Evolutionary conservation across 305 asterid genomes (phyloP).

Genomic region (Fraxinus latifolia): DNA sequence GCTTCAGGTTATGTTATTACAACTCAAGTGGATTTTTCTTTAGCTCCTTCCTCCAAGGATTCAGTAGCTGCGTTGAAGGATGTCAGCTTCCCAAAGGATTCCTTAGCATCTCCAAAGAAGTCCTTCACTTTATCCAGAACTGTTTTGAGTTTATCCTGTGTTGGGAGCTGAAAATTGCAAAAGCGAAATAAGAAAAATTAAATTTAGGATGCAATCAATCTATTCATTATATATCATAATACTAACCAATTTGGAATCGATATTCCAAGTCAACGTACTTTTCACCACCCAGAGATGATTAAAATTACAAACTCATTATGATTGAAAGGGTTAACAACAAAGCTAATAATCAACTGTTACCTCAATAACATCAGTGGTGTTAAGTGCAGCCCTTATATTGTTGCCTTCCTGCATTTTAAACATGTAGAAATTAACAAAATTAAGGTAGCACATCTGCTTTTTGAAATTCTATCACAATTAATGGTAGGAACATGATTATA

Average conservation of each 20-base stretch:
- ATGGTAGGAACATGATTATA: neutral
- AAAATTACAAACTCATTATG: neutral
- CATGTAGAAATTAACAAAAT: constrained; percentile 2
- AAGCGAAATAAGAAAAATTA: neutral
- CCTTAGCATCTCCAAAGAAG: constrained; percentile 93
- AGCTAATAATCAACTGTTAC: constrained; percentile 28
- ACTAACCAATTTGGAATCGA: neutral
- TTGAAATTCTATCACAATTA: neutral
- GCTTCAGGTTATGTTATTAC: neutral
- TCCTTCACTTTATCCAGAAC: constrained; percentile 87
- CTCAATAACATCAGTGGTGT: constrained; percentile 76
- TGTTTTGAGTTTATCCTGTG: constrained; percentile 72
- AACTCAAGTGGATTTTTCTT: constrained; percentile 56
- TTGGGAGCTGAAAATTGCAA: constrained; percentile 62
- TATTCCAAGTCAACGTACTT: neutral
- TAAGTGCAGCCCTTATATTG: constrained; percentile 77
- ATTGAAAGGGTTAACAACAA: constrained; percentile 3
- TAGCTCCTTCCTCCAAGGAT: constrained; percentile 46
- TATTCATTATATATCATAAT: neutral
- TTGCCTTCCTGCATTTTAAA: constrained; percentile 62
- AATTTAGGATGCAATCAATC: neutral
- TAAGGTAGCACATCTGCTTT: neutral
- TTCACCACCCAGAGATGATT: neutral
- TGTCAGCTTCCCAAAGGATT: constrained; percentile 89
- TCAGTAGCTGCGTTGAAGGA: constrained; percentile 49